phyloP scores from a whole-genome alignment of 208 protist species.

The Porcisia deanei region DNA sequence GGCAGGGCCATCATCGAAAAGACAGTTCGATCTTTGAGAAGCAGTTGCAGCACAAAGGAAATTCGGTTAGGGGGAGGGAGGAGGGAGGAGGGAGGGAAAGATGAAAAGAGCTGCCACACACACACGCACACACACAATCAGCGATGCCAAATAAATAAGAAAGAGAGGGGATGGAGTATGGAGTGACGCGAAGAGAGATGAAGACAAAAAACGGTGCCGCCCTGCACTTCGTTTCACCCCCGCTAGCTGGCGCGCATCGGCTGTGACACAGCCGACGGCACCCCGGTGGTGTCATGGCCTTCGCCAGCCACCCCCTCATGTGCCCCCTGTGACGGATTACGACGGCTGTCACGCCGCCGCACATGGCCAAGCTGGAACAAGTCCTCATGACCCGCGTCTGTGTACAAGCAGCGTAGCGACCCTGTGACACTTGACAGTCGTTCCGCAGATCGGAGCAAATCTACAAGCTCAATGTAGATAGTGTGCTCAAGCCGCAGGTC shows the following conservation, averaged over 20 bases:
- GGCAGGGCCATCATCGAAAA: not conserved
- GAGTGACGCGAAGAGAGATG: no score
- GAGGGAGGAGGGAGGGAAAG: not conserved
- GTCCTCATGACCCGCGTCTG: slow-evolving; percentile 20
- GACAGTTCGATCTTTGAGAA: not conserved
- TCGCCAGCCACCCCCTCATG: not conserved
- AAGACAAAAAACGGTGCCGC: no score
- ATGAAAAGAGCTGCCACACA: not conserved
- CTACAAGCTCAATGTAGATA: slow-evolving; percentile 76
- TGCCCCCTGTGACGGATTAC: not conserved
- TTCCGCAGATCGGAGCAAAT: slow-evolving; percentile 74
- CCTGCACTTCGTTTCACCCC: no score
- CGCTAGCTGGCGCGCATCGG: not conserved
- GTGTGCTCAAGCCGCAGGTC: slow-evolving; percentile 76
- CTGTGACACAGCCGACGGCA: not conserved
- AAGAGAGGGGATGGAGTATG: not conserved
- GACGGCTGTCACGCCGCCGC: slow-evolving; percentile 11
- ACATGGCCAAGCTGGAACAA: slow-evolving; percentile 19
- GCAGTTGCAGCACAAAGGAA: not conserved
- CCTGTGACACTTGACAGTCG: slow-evolving; percentile 64
- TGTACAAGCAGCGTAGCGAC: slow-evolving; percentile 27
- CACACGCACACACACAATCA: not conserved
- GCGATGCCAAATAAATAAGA: not conserved
- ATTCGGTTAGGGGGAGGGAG: not conserved
- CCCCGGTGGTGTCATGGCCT: not conserved